These are phyloP conservation scores for Linderniella brevidens DNA, from an alignment of 257 asterid genomes.

Conservation along the genomic window DNA sequence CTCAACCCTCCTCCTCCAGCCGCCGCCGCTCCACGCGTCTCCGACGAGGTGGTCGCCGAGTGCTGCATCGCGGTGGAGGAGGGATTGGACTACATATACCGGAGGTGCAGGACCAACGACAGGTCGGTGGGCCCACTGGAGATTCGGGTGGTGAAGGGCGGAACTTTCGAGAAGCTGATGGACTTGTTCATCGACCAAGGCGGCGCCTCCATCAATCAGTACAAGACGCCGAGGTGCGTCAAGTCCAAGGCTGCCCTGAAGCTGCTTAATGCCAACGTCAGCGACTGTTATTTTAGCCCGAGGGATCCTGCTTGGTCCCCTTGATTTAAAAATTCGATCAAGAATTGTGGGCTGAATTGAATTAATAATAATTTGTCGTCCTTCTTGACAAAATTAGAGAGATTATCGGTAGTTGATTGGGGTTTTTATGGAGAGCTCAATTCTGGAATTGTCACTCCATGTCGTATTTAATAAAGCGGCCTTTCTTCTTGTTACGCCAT, in stretches of 20 bases:
- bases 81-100: too few species aligned
- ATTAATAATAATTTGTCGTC: too few species aligned
- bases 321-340: constrained; percentile 17
- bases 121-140: constrained; percentile 55
- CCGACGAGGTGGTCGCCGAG: too few species aligned
- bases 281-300: constrained; percentile 37
- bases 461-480: neutral
- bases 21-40: too few species aligned
- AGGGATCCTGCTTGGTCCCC: constrained; percentile 62
- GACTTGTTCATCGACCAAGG: constrained; percentile 35
- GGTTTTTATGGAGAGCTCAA: neutral
- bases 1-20: too few species aligned
- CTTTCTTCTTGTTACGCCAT: too few species aligned
- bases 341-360: too few species aligned
- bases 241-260: constrained; percentile 38
- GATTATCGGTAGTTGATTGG: too few species aligned
- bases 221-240: constrained; percentile 64
- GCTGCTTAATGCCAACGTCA: constrained; percentile 45
- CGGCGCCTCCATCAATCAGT: constrained; percentile 68
- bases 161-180: constrained; percentile 61
- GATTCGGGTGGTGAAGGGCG: constrained; percentile 44
- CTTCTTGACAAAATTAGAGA: too few species aligned
- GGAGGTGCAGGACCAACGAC: too few species aligned
- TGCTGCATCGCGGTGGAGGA: too few species aligned
- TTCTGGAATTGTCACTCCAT: constrained; percentile 15